Evolutionary conservation across 2,329 filamentous ascomycete genomes (phyloP).

Genomic region (Colletotrichum lentis): DNA sequence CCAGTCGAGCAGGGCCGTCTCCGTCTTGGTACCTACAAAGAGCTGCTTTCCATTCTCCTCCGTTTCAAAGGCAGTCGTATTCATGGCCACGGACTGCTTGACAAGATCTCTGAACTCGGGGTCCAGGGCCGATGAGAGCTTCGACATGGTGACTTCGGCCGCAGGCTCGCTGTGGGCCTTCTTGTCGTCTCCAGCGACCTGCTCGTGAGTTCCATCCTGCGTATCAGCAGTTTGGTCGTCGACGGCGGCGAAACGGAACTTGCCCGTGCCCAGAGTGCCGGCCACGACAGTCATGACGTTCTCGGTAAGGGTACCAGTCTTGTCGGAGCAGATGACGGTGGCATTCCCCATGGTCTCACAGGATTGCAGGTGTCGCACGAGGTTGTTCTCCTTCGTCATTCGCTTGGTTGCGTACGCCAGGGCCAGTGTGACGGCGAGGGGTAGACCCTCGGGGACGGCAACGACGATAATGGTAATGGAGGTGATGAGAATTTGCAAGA

Average conservation of each 20-base stretch:
- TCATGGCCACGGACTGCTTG: constrained; percentile 54
- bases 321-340: constrained; percentile 71
- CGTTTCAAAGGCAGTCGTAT: constrained; percentile 64
- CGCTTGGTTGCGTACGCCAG: constrained; percentile 69
- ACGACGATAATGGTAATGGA: constrained; percentile 66
- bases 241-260: constrained; percentile 49
- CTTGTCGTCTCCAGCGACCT: constrained; percentile 10
- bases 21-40: constrained; percentile 64
- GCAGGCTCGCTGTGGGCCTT: constrained; percentile 4
- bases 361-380: constrained; percentile 66
- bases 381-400: constrained; percentile 70
- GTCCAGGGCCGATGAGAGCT: constrained; percentile 43
- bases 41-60: constrained; percentile 51
- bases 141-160: constrained; percentile 18
- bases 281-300: constrained; percentile 70
- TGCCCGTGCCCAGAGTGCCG: constrained; percentile 58
- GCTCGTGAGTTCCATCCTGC: constrained; percentile 14
- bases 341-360: constrained; percentile 72
- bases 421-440: constrained; percentile 67
- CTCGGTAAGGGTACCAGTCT: constrained; percentile 71
- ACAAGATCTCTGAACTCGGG: constrained; percentile 49
- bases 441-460: constrained; percentile 67
- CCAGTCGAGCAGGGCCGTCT: constrained; percentile 59
- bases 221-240: constrained; percentile 36
- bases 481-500: constrained; percentile 53